These are phyloP conservation scores for Termitomyces sp. DNA, from an alignment of 768 basidiomycete genomes.

Conservation along the genomic window DNA sequence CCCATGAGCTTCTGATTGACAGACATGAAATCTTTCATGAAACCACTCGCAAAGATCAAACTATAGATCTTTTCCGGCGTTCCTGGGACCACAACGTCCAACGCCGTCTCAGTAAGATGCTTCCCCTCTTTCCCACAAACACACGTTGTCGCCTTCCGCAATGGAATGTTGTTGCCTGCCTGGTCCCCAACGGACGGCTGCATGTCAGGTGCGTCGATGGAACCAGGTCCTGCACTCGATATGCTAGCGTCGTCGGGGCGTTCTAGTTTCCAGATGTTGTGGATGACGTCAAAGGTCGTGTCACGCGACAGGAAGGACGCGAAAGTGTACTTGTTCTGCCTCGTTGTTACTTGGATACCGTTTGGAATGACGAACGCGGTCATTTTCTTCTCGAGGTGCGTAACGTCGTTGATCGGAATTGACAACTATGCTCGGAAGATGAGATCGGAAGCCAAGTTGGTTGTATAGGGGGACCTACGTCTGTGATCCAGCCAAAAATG, in stretches of 20 bases:
- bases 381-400: conserved; percentile 90
- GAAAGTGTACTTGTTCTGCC: conserved; percentile 83
- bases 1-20: conserved; percentile 87
- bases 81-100: conserved; percentile 80
- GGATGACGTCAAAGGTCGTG: conserved; percentile 93
- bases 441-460: conserved; percentile 14
- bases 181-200: conserved; percentile 15
- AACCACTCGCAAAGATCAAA: conserved; percentile 92
- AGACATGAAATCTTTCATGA: conserved; percentile 90
- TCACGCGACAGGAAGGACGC: conserved; percentile 96
- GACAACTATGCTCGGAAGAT: conserved; percentile 50
- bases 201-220: conserved; percentile 21
- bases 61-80: conserved; percentile 95
- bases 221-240: conserved; percentile 30
- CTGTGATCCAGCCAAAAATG: conserved; percentile 98
- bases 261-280: conserved; percentile 91
- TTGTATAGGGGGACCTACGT: conserved; percentile 49
- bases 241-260: conserved; percentile 58
- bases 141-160: conserved; percentile 63
- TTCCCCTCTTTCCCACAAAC: conserved; percentile 62
- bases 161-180: conserved; percentile 12
- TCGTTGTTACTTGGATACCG: conserved; percentile 86
- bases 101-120: conserved; percentile 68
- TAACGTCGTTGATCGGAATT: conserved; percentile 85
- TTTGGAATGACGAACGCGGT: conserved; percentile 98